These are phyloP conservation scores for Cyphellophora attinorum DNA, from an alignment of 2,329 filamentous ascomycete genomes.

Conservation along the genomic window DNA sequence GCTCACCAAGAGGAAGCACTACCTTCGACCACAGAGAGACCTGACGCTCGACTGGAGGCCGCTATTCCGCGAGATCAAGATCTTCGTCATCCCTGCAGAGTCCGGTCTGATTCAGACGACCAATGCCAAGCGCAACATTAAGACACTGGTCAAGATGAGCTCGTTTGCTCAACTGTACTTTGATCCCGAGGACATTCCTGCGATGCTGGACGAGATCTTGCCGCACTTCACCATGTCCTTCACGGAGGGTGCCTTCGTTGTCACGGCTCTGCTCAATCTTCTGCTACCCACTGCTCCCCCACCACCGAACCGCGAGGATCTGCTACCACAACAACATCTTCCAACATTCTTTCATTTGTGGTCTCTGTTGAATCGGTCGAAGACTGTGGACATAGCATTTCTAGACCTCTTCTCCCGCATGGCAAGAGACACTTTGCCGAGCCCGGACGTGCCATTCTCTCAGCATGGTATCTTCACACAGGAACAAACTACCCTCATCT, in stretches of 20 bases:
- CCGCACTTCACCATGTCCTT: slow-evolving; percentile 91
- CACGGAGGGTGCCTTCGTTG: slow-evolving; percentile 82
- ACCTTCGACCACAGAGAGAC: slow-evolving; percentile 81
- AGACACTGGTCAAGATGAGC: slow-evolving; percentile 77
- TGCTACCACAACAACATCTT: slow-evolving; percentile 81
- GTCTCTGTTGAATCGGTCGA: slow-evolving; percentile 86
- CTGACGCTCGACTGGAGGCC: slow-evolving; percentile 88
- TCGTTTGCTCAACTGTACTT: slow-evolving; percentile 88
- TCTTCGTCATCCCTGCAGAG: slow-evolving; percentile 78
- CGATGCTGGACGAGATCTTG: slow-evolving; percentile 70
- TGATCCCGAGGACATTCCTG: slow-evolving; percentile 73
- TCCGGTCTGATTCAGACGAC: slow-evolving; percentile 54
- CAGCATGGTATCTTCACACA: slow-evolving; percentile 85
- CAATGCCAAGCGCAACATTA: slow-evolving; percentile 55
- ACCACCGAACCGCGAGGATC: slow-evolving; percentile 58
- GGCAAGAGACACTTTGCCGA: slow-evolving; percentile 71
- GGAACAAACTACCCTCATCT: slow-evolving; percentile 85
- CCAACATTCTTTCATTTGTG: slow-evolving; percentile 95
- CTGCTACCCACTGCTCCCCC: slow-evolving; percentile 77
- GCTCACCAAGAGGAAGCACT: slow-evolving; percentile 96
- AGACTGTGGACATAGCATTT: slow-evolving; percentile 74
- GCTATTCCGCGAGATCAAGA: slow-evolving; percentile 85
- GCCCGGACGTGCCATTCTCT: slow-evolving; percentile 66
- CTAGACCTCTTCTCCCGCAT: slow-evolving; percentile 84
- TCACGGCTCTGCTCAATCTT: slow-evolving; percentile 77